These are phyloP conservation scores for Cercospora brassicicola DNA, from an alignment of 2,329 filamentous ascomycete species.

Conservation along the genomic window DNA sequence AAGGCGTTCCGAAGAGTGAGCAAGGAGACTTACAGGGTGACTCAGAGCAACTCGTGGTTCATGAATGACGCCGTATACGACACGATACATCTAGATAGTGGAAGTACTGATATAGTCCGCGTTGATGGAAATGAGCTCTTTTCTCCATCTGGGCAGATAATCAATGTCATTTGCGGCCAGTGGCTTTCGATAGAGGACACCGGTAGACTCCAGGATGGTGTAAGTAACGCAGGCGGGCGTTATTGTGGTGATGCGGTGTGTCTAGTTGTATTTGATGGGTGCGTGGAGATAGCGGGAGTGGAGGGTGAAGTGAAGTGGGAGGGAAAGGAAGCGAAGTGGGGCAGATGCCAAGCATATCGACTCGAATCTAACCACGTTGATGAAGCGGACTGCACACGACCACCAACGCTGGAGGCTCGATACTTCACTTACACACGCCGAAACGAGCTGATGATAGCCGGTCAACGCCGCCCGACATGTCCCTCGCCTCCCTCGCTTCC, in stretches of 20 bases:
- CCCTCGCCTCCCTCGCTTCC: constrained; percentile 45
- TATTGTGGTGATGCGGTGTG: background rate
- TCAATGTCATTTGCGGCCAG: background rate
- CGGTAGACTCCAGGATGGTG: background rate
- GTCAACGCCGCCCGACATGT: constrained; percentile 10
- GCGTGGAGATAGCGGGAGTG: background rate
- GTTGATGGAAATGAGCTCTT: background rate
- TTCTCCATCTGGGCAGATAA: background rate
- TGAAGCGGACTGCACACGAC: background rate
- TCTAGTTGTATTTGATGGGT: background rate
- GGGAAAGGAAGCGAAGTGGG: background rate
- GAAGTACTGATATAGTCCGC: background rate
- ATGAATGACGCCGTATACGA: background rate
- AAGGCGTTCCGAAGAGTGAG: background rate
- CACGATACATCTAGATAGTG: background rate
- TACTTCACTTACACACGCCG: background rate
- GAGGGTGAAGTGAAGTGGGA: background rate
- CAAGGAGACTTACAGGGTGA: background rate
- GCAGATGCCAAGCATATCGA: background rate
- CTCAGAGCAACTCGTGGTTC: background rate
- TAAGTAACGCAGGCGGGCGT: background rate
- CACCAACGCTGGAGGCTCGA: background rate
- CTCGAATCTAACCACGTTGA: constrained; percentile 1
- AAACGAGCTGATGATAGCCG: background rate
- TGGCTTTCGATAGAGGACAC: background rate